phyloP scores from a whole-genome alignment of 345 rosid species.

The Limnanthes douglasii region DNA sequence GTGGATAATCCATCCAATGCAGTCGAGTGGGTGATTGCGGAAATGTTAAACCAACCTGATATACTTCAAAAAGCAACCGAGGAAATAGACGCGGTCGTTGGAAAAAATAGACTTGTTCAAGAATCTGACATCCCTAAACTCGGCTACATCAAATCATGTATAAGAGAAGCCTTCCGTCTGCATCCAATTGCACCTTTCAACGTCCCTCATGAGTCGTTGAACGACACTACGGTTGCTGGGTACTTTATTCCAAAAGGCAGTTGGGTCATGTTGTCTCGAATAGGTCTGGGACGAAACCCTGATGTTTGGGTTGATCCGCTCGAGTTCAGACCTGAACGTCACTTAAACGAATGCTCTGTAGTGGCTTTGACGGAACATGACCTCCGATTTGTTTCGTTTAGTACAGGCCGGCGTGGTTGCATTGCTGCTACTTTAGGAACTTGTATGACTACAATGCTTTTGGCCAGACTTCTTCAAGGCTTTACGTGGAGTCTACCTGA shows the following conservation, averaged over 20 bases:
- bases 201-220: constrained; percentile 22
- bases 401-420: constrained; percentile 40
- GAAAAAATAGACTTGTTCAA: constrained; percentile 31
- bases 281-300: constrained; percentile 31
- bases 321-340: constrained; percentile 32
- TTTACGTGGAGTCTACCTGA: constrained; percentile 23
- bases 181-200: constrained; percentile 35
- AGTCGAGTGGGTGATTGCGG: constrained; percentile 37
- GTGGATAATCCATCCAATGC: constrained; percentile 52
- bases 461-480: constrained; percentile 37
- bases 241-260: constrained; percentile 49
- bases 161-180: constrained; percentile 32
- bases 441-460: constrained; percentile 27
- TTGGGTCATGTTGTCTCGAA: constrained; percentile 22
- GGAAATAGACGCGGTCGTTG: constrained; percentile 31
- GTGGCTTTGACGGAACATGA: constrained; percentile 18
- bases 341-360: constrained; percentile 6
- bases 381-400: constrained; percentile 23
- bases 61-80: constrained; percentile 21
- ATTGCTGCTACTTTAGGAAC: constrained; percentile 23
- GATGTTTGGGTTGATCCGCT: constrained; percentile 30
- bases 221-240: constrained; percentile 14
- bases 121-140: constrained; percentile 30
- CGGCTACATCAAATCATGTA: constrained; percentile 34
- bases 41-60: constrained; percentile 33